A percentile compares a stretch with the other conserved stretches of the same genome.
Conservation (phyloP, 257 asterid species). For the Solanum acaule region DNA sequence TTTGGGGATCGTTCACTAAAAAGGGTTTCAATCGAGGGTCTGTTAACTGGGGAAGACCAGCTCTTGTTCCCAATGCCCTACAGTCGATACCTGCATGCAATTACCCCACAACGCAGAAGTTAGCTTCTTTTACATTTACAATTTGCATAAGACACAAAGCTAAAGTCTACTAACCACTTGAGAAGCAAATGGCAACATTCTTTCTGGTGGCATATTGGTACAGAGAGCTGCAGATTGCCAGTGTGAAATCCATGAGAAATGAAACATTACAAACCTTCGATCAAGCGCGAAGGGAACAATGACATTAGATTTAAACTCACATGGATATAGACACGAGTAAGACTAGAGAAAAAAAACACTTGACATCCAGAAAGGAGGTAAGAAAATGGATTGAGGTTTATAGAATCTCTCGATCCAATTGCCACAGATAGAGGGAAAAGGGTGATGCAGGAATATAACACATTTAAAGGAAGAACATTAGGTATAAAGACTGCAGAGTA, state of each 20-base stretch:
- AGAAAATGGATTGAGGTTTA: not conserved
- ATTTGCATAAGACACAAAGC: not conserved
- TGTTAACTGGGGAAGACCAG: conserved; percentile 55
- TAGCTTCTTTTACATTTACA: not conserved
- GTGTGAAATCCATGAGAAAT: not conserved
- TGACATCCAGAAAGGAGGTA: not conserved
- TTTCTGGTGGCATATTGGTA: conserved; percentile 74
- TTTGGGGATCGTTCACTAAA: conserved; percentile 44
- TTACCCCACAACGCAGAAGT: not conserved
- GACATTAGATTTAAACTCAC: too few relatives aligned
- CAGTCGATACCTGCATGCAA: conserved; percentile 77
- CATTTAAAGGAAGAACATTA: too few relatives aligned
- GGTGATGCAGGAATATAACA: not conserved
- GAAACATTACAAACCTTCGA: not conserved
- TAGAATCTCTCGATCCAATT: conserved; percentile 1
- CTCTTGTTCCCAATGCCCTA: conserved; percentile 86
- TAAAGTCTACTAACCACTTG: conserved; percentile 66
- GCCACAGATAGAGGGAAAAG: not conserved
- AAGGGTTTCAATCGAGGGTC: conserved; percentile 63
- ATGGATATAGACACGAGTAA: not conserved
- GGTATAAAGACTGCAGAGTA: too few relatives aligned
- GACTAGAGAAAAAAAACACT: not conserved
- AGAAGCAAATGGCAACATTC: conserved; percentile 85
- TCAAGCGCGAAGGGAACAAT: not conserved
- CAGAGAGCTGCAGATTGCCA: conserved; percentile 55